These are phyloP conservation scores for Gloeopeniophorella convolvens DNA, from an alignment of 768 basidiomycete species.

Conservation along the genomic window DNA sequence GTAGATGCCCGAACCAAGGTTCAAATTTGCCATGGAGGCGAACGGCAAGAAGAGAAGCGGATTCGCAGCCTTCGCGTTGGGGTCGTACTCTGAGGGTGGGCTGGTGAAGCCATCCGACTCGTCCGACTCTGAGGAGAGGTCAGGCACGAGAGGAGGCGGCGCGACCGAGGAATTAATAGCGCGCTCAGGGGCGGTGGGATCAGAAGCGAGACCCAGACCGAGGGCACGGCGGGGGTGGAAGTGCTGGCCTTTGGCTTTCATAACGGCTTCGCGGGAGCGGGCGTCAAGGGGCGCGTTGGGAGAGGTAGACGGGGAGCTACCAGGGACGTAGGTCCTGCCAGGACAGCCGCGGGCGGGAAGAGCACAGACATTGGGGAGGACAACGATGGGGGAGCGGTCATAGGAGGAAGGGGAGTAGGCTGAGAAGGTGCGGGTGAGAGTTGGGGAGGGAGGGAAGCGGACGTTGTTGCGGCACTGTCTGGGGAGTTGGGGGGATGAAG, in stretches of 20 bases:
- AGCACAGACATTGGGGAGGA: slow-evolving; percentile 64
- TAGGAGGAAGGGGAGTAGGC: slow-evolving; percentile 46
- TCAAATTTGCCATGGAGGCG: slow-evolving; percentile 13
- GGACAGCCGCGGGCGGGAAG: slow-evolving; percentile 76
- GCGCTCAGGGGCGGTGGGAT: slow-evolving; percentile 14
- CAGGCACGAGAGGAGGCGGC: slow-evolving; percentile 51
- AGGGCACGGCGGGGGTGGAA: slow-evolving; percentile 40
- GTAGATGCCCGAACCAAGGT: neutral
- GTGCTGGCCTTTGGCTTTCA: slow-evolving; percentile 30
- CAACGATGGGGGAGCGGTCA: slow-evolving; percentile 76
- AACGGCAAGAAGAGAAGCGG: slow-evolving; percentile 18
- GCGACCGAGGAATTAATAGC: neutral
- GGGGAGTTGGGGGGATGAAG: neutral
- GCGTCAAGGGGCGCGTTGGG: slow-evolving; percentile 16
- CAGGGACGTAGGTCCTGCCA: slow-evolving; percentile 58
- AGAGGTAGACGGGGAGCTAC: slow-evolving; percentile 27
- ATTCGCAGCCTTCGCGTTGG: slow-evolving; percentile 19
- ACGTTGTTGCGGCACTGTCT: slow-evolving; percentile 27
- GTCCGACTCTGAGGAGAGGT: slow-evolving; percentile 57
- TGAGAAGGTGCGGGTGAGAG: slow-evolving; percentile 33
- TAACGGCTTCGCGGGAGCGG: slow-evolving; percentile 17
- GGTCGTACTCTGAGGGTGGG: slow-evolving; percentile 24
- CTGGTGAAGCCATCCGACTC: slow-evolving; percentile 51
- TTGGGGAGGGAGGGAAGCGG: slow-evolving; percentile 40
- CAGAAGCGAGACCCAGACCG: slow-evolving; percentile 3